Base-by-base conservation (phyloP, 139 green algal species). In the Choricystis sp. region DNA sequence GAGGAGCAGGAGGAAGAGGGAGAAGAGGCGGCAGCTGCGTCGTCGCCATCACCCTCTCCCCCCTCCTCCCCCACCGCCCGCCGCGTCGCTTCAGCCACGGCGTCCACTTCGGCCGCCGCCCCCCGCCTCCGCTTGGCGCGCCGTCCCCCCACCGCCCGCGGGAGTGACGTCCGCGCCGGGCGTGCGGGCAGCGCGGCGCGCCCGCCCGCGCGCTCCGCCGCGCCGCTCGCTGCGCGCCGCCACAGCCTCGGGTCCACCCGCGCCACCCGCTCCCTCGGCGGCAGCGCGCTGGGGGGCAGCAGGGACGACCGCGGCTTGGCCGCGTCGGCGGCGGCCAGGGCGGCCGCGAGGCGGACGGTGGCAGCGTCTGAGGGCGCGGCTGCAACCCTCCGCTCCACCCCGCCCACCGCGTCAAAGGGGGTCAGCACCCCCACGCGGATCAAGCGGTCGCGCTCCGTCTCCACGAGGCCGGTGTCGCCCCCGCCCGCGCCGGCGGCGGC, bases 401-500 rank as follows among this genome's bases (percentile, higher is more conserved):
- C 89, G 0, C 80, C 70, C 48, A 96, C 66, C 1, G 59, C 63
- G 61, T 90, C 84, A 75, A 96, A 96, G 1, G 88, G 88, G 0
- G 88, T 96, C 23, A 96, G 64, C 21, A 93, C 71, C 3, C 88
- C 88, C 64, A 80, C 66, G 0, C 89, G 74, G 60, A 96, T 94
- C 14, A 92, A 67, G 1, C 83, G 69, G 66, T 96, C 89, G 0
- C 85, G 62, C 68, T 94, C 84, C 2, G 85, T 94, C 72, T 94
- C 89, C 26, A 88, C 78, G 48, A 91, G 59, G 3, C 31, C 65
- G 16, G 48, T 56, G 21, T 4, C 30, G 59, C 3, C 55, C 23
- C 30, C 60, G 19, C 28, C 60, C 3, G 29, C 56, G n/a, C 66
- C 56, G 19, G 20, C n/a, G 63, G 48, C 63, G 40, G 40, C 40